Conservation (phyloP, 371 early-diverging fungal genomes). For the Paraphysoderma sedebokerense region DNA sequence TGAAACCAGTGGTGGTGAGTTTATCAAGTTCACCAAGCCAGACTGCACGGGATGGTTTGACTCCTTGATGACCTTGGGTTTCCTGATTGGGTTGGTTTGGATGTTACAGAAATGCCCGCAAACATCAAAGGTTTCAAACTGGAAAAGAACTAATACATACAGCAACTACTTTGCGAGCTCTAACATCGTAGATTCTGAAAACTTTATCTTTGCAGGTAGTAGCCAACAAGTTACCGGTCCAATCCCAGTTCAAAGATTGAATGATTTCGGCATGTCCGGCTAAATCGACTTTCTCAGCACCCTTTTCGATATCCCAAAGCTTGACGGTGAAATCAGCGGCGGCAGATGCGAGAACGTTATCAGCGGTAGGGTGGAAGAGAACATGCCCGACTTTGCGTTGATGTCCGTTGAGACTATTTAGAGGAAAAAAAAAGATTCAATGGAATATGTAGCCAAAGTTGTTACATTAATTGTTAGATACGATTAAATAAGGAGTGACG, state of each 20-base stretch:
- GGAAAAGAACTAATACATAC: not conserved
- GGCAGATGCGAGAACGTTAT: conserved; percentile 76
- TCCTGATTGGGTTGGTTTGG: too few relatives aligned
- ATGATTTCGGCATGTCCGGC: conserved; percentile 83
- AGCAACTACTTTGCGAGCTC: conserved; percentile 57
- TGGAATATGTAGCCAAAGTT: not conserved
- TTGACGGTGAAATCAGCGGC: conserved; percentile 80
- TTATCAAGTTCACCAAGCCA: conserved; percentile 77
- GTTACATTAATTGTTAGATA: not conserved
- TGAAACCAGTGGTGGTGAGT: conserved; percentile 86
- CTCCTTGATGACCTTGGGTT: conserved; percentile 74
- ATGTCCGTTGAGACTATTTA: conserved; percentile 2
- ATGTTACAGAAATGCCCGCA: too few relatives aligned
- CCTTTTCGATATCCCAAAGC: conserved; percentile 93
- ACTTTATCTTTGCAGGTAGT: conserved; percentile 94
- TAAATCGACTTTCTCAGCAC: conserved; percentile 66
- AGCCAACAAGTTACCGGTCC: conserved; percentile 66
- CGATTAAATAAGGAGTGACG: too few relatives aligned
- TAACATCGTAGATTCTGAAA: conserved; percentile 80
- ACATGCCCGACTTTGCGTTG: conserved; percentile 87
- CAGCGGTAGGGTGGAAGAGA: conserved; percentile 87
- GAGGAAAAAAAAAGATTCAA: not conserved
- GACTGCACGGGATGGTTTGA: conserved; percentile 85
- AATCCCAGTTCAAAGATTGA: conserved; percentile 79
- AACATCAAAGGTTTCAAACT: not conserved